phyloP scores from a whole-genome alignment of 306 rosid species.

The Pyrus bretschneideri region DNA sequence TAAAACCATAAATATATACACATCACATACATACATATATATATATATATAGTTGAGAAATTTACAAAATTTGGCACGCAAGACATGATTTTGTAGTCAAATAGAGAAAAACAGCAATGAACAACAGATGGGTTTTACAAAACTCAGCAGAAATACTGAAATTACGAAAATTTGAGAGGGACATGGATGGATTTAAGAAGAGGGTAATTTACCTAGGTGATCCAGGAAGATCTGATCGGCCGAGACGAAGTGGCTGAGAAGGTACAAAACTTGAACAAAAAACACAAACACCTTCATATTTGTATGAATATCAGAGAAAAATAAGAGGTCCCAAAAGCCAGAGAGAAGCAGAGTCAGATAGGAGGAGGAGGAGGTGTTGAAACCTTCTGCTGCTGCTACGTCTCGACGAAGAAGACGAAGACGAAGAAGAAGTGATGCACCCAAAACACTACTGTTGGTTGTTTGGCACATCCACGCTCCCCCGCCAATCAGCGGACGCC shows the following conservation, averaged over 20 bases:
- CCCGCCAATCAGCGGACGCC: not conserved
- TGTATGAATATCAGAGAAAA: not conserved
- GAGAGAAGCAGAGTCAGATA: not conserved
- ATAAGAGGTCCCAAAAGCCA: not conserved
- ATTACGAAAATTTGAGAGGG: not conserved
- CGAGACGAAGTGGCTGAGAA: constrained; percentile 21
- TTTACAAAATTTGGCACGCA: not conserved
- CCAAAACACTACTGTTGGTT: not conserved
- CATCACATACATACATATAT: not conserved
- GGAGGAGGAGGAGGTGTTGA: not conserved
- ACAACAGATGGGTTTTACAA: not conserved
- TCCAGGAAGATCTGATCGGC: constrained; percentile 59
- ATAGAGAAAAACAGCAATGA: not conserved
- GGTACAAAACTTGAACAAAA: constrained; percentile 23
- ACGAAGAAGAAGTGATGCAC: not conserved
- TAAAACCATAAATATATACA: not conserved
- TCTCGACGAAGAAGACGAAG: not conserved
- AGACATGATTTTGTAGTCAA: not conserved
- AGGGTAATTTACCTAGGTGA: constrained; percentile 38
- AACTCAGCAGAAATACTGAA: not conserved
- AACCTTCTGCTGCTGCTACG: not conserved
- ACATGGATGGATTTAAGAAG: not conserved
- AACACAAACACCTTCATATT: constrained; percentile 34
- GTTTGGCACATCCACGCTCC: not conserved
- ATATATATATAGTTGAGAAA: not conserved